A percentile compares a stretch with the other conserved stretches of the same genome.
phyloP scores from a whole-genome alignment of 1,284 basidiomycete species.

The Athelia psychrophila region DNA sequence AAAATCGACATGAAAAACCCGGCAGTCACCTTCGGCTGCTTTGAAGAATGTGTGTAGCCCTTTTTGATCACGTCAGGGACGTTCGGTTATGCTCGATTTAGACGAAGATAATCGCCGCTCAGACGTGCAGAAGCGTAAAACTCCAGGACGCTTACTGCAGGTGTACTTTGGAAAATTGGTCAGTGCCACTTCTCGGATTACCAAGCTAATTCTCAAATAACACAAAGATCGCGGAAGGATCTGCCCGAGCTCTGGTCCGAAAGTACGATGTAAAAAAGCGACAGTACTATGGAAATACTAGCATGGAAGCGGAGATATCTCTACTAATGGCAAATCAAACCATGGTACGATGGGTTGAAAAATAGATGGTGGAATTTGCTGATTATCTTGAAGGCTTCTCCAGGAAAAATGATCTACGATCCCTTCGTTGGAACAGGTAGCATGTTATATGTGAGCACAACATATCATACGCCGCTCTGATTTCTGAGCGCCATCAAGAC shows the following conservation, averaged over 20 bases:
- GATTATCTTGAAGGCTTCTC: slow-evolving; percentile 56
- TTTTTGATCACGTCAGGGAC: slow-evolving; percentile 3
- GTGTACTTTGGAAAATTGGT: slow-evolving; percentile 87
- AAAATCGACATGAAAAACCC: slow-evolving; percentile 84
- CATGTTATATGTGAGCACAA: slow-evolving; percentile 76
- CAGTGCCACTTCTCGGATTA: slow-evolving; percentile 33
- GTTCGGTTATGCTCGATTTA: not conserved
- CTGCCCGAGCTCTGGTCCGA: slow-evolving; percentile 65
- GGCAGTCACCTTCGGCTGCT: slow-evolving; percentile 75
- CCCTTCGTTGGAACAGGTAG: slow-evolving; percentile 98
- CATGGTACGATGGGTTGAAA: slow-evolving; percentile 45
- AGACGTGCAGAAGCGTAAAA: slow-evolving; percentile 48
- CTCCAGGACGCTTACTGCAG: slow-evolving; percentile 65
- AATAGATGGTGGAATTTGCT: not conserved
- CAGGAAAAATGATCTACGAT: slow-evolving; percentile 92
- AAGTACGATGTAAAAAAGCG: slow-evolving; percentile 90
- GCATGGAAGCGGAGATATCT: slow-evolving; percentile 96
- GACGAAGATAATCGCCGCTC: slow-evolving; percentile 49
- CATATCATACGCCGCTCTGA: not conserved
- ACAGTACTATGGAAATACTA: slow-evolving; percentile 92
- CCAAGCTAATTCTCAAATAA: not conserved
- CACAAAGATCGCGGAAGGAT: slow-evolving; percentile 66
- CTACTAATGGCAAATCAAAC: slow-evolving; percentile 96
- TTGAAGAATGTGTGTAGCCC: slow-evolving; percentile 81
- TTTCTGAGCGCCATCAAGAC: slow-evolving; percentile 42